Conservation (phyloP, 73 alveolate genomes). For the Paramecium sexaurelia region DNA sequence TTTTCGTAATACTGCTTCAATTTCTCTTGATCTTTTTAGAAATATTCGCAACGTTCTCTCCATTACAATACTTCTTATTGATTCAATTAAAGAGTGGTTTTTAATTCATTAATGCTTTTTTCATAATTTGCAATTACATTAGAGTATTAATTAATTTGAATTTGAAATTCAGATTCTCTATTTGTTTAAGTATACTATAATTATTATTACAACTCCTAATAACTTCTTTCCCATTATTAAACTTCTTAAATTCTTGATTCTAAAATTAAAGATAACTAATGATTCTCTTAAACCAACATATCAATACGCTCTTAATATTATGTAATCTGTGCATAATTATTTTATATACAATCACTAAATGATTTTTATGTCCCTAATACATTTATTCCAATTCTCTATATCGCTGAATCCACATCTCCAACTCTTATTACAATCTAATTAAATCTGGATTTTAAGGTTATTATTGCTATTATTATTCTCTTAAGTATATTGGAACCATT, state of each 20-base stretch:
- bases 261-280: neutral
- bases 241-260: slow-evolving; percentile 6
- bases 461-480: neutral
- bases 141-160: neutral
- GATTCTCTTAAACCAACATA: neutral
- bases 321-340: neutral
- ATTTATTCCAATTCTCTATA: slow-evolving; percentile 21
- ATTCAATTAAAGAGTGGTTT: neutral
- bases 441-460: slow-evolving; percentile 6
- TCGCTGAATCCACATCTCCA: slow-evolving; percentile 46
- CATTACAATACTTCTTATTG: neutral
- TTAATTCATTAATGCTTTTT: neutral
- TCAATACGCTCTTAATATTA: slow-evolving; percentile 44
- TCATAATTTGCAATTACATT: neutral
- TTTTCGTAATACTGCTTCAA: neutral
- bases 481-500: slow-evolving; percentile 21
- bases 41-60: neutral
- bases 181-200: neutral
- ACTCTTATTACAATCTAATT: neutral
- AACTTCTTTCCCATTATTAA: slow-evolving; percentile 29
- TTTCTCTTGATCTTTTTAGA: neutral
- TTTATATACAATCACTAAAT: slow-evolving; percentile 34
- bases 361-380: neutral
- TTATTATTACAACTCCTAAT: slow-evolving; percentile 13
- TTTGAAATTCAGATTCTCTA: neutral